Conservation (phyloP, 345 rosid species). For the Diplotaxis tenuifolia region DNA sequence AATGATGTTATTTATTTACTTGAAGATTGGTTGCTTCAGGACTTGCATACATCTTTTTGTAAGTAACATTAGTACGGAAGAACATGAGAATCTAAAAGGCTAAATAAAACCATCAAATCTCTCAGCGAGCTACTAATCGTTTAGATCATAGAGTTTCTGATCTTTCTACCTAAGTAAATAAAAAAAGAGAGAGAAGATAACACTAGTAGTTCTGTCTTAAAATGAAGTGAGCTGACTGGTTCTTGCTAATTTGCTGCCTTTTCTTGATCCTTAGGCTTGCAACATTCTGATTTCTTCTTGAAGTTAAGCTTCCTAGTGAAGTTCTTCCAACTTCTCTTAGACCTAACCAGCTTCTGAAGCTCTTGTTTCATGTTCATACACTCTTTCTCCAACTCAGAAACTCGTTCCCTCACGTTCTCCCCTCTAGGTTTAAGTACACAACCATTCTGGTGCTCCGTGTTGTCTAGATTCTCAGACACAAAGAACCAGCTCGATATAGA, state of each 20-base stretch:
- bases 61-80: no score
- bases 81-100: no score
- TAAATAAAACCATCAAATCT: no score
- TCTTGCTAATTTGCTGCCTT: slow-evolving; percentile 28
- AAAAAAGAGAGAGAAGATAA: background rate
- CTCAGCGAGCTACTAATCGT: background rate
- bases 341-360: slow-evolving; percentile 54
- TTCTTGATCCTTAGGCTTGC: slow-evolving; percentile 48
- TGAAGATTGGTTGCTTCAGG: no score
- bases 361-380: slow-evolving; percentile 64
- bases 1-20: no score
- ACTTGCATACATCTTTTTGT: no score
- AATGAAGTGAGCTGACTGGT: background rate
- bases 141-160: background rate
- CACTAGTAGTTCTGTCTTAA: background rate
- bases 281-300: slow-evolving; percentile 52
- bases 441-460: slow-evolving; percentile 40
- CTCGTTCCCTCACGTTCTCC: slow-evolving; percentile 50
- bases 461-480: slow-evolving; percentile 61
- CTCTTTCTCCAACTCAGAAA: slow-evolving; percentile 67
- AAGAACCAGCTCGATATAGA: slow-evolving; percentile 73
- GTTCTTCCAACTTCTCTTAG: slow-evolving; percentile 58
- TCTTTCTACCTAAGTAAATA: slow-evolving; percentile 14
- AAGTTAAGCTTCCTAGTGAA: slow-evolving; percentile 53
- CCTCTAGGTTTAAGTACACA: slow-evolving; percentile 30